A percentile compares a stretch with the other conserved stretches of the same genome.
Evolutionary conservation across 2,329 filamentous ascomycete genomes (phyloP).

Genomic region (Chaetomium globosum): DNA sequence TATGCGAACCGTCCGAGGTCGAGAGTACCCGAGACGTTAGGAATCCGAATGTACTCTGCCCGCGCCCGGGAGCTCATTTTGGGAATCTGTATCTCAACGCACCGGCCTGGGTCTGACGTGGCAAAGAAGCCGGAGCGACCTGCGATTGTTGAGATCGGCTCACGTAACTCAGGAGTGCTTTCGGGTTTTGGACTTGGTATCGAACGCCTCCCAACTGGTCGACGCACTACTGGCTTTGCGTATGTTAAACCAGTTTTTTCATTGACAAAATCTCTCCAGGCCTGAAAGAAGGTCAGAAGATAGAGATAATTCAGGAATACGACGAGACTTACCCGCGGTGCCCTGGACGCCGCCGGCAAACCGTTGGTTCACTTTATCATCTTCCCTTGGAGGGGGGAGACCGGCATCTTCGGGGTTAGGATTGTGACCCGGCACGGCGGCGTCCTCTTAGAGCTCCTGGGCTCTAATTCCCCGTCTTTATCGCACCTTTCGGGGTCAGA

Average conservation of each 20-base stretch:
- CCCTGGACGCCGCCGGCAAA: background rate
- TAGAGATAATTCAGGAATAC: background rate
- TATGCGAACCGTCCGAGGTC: conserved; percentile 11
- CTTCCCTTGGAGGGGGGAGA: too few species aligned
- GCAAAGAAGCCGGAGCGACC: conserved; percentile 19
- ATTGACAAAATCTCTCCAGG: background rate
- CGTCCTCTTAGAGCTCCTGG: background rate
- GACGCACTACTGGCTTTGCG: background rate
- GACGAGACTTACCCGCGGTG: background rate
- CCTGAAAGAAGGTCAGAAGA: background rate
- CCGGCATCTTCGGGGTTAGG: background rate
- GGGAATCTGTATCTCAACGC: background rate
- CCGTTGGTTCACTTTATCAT: background rate
- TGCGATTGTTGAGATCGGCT: conserved; percentile 1
- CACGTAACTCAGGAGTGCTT: background rate
- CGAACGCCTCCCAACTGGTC: background rate
- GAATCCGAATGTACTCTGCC: background rate
- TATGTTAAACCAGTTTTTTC: background rate
- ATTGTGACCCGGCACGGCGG: background rate
- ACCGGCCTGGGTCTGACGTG: background rate
- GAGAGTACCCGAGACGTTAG: background rate
- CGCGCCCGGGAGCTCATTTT: background rate
- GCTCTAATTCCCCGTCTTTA: background rate
- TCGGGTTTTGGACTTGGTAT: background rate
- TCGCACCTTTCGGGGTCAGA: too few species aligned